Conservation (phyloP, 352 stramenopile genomes). For the Peronospora destructor region DNA sequence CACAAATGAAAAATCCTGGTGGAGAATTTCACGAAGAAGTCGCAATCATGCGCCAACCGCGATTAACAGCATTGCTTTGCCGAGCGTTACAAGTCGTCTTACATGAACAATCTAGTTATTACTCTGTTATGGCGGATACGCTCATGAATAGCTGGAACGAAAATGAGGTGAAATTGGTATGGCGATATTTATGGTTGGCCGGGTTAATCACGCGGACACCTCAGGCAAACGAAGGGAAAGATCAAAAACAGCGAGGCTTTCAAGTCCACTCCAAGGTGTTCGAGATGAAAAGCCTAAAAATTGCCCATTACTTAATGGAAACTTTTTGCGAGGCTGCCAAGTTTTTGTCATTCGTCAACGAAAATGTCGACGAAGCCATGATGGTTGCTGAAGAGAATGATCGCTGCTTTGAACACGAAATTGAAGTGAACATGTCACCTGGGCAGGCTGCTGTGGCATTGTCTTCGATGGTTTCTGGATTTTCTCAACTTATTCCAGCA, state of each 20-base stretch:
- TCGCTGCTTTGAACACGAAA: slow-evolving; percentile 52
- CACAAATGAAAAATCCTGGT: slow-evolving; percentile 60
- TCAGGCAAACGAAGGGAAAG: slow-evolving; percentile 36
- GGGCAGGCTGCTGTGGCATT: slow-evolving; percentile 49
- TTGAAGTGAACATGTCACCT: slow-evolving; percentile 43
- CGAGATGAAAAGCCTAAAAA: slow-evolving; percentile 65
- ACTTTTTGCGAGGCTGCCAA: slow-evolving; percentile 70
- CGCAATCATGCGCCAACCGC: slow-evolving; percentile 47
- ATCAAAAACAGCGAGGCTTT: slow-evolving; percentile 66
- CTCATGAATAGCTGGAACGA: slow-evolving; percentile 69
- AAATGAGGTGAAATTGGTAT: slow-evolving; percentile 74
- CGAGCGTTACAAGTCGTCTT: slow-evolving; percentile 79
- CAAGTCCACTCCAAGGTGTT: slow-evolving; percentile 61
- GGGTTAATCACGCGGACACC: slow-evolving; percentile 59
- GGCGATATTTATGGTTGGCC: slow-evolving; percentile 77
- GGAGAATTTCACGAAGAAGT: slow-evolving; percentile 67
- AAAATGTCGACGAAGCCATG: slow-evolving; percentile 59
- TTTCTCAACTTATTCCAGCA: slow-evolving; percentile 36
- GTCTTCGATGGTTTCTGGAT: slow-evolving; percentile 42
- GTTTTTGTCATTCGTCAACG: slow-evolving; percentile 61
- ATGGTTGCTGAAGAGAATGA: slow-evolving; percentile 31
- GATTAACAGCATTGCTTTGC: slow-evolving; percentile 52
- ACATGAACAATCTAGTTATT: slow-evolving; percentile 65
- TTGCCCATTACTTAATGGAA: slow-evolving; percentile 54
- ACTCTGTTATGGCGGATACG: slow-evolving; percentile 61